These are phyloP conservation scores for Calendula officinalis DNA, from an alignment of 129 eudicot genomes.

Conservation along the genomic window DNA sequence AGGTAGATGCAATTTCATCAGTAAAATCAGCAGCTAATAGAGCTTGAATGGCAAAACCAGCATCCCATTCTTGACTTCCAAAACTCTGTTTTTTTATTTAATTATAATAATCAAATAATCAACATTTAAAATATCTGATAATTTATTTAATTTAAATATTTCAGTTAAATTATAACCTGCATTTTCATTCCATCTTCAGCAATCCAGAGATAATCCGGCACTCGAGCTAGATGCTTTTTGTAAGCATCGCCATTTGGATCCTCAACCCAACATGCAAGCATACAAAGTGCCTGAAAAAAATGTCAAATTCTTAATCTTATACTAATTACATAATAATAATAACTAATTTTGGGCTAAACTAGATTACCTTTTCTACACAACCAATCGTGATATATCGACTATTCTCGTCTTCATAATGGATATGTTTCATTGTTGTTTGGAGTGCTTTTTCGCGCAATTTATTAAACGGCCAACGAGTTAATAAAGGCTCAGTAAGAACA, in stretches of 20 bases:
- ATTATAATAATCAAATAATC: neutral
- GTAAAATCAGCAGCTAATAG: constrained; percentile 57
- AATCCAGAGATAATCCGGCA: constrained; percentile 80
- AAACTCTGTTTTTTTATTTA: constrained; percentile 57
- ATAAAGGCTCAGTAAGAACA: constrained; percentile 23
- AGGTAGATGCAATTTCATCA: constrained; percentile 58
- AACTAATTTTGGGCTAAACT: neutral
- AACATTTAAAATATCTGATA: neutral
- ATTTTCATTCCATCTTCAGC: constrained; percentile 99
- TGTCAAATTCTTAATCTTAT: neutral
- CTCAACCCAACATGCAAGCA: constrained; percentile 94
- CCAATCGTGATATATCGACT: constrained; percentile 75
- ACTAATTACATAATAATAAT: no score
- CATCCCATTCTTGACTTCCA: constrained; percentile 90
- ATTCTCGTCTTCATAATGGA: constrained; percentile 63
- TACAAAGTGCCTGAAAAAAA: constrained; percentile 51
- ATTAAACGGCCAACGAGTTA: constrained; percentile 34
- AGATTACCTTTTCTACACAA: constrained; percentile 60
- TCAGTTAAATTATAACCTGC: constrained; percentile 47
- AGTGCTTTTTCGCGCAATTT: constrained; percentile 41
- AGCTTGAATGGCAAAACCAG: constrained; percentile 77
- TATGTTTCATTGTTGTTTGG: constrained; percentile 34
- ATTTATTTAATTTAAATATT: neutral
- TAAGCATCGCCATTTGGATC: constrained; percentile 75
- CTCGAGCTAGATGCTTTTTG: constrained; percentile 75